phyloP scores from a whole-genome alignment of 352 stramenopile species.

The Phytopythium delawarense region DNA sequence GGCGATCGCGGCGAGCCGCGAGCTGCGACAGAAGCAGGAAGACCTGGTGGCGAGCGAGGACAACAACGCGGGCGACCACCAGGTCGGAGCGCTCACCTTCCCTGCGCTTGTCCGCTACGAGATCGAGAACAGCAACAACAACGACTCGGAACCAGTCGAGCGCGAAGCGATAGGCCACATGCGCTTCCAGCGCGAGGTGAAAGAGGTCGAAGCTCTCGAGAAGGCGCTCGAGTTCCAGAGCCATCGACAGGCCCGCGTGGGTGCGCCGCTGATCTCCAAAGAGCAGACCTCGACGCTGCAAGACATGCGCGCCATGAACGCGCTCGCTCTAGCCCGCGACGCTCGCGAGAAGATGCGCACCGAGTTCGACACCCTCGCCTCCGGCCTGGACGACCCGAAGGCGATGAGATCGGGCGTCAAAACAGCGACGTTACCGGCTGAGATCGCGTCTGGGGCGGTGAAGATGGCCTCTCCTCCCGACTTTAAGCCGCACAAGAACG shows the following conservation, averaged over 20 bases:
- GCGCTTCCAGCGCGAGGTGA: constrained; percentile 80
- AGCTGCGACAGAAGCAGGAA: constrained; percentile 58
- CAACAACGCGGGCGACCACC: constrained; percentile 11
- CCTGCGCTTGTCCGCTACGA: constrained; percentile 53
- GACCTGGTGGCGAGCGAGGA: constrained; percentile 22
- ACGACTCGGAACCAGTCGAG: neutral
- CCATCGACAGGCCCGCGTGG: constrained; percentile 49
- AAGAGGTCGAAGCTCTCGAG: constrained; percentile 66
- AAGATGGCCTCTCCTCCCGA: constrained; percentile 28
- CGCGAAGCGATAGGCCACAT: constrained; percentile 57
- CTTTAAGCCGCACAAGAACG: constrained; percentile 88
- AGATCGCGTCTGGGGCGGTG: constrained; percentile 20
- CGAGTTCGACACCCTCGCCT: constrained; percentile 29
- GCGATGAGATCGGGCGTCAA: constrained; percentile 6
- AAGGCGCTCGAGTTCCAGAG: constrained; percentile 85
- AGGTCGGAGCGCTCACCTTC: constrained; percentile 37
- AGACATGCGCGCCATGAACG: constrained; percentile 41
- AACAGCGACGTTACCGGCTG: constrained; percentile 37
- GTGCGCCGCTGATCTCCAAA: constrained; percentile 46
- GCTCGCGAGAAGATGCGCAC: constrained; percentile 44
- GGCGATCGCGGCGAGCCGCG: constrained; percentile 76
- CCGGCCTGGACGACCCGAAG: constrained; percentile 2
- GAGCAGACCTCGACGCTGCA: constrained; percentile 45
- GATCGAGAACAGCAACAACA: constrained; percentile 19
- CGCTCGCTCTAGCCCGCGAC: constrained; percentile 15